phyloP scores from a whole-genome alignment of 441 rosid species.

The Populus tomentosa region DNA sequence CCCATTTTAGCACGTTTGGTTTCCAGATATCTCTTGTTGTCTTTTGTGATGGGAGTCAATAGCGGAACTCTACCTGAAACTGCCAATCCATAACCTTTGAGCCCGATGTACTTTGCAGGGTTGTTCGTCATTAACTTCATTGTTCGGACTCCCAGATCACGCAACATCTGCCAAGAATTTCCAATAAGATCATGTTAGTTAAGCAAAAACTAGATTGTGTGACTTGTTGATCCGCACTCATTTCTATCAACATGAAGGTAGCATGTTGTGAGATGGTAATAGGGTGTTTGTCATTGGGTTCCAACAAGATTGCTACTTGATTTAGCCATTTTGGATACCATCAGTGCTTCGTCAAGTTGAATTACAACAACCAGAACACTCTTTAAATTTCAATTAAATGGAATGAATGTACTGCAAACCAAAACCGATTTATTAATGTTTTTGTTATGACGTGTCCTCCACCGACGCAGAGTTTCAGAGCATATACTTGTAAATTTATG shows the following conservation, averaged over 20 bases:
- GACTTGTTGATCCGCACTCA: neutral
- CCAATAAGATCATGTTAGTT: neutral
- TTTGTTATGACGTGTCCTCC: too few relatives aligned
- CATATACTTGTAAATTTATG: too few relatives aligned
- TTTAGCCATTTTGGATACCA: too few relatives aligned
- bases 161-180: constrained; percentile 49
- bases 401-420: too few relatives aligned
- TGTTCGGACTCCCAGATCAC: constrained; percentile 70
- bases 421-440: too few relatives aligned
- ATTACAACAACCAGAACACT: too few relatives aligned
- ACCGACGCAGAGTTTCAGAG: too few relatives aligned
- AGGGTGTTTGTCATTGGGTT: too few relatives aligned
- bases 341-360: too few relatives aligned
- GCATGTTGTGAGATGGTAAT: neutral
- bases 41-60: constrained; percentile 34
- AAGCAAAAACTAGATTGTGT: neutral
- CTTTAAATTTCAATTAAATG: too few relatives aligned
- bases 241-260: too few relatives aligned
- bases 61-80: constrained; percentile 77
- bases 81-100: constrained; percentile 84
- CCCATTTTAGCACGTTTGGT: constrained; percentile 75
- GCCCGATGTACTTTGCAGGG: constrained; percentile 71
- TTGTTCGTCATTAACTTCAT: constrained; percentile 92
- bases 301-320: too few relatives aligned
- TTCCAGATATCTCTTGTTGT: constrained; percentile 64